Evolutionary conservation across 768 basidiomycete genomes (phyloP), one percentile per base, ranked within the genome.

Genomic region (Coprinellus aureogranulatus): DNA sequence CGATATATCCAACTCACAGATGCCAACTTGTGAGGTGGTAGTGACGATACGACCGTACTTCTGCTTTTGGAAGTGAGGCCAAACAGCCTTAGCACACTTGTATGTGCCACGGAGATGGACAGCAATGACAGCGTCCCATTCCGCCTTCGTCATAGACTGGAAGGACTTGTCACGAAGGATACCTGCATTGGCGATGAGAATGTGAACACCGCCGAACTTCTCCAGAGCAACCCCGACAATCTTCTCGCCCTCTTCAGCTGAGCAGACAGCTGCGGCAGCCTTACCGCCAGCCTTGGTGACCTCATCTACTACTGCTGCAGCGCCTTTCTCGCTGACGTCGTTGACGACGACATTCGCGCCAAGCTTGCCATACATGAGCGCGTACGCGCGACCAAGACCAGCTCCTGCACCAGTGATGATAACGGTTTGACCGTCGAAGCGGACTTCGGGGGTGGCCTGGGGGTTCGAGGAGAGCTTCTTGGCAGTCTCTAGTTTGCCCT

Each of bases 301-400:
- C 68, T 98, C 94, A n/a, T 88, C 82, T 18, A 92, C 93, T 2
- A 98, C 94, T 8, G 81, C 75, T 22, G 84, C 83, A 6, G 94
- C 94, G 1, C 83, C 88, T 64, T 94, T 91, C 67, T 88, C 89
- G 68, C 81, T 93, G 47, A 98, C 88, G 66, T 99, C 97, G 69
- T 98, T 99, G 42, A 98, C 85, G 45, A 98, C 90, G 30, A 99
- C 91, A 64, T 97, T 97, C 10, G 94, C 96, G n/a, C 97, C 96
- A 9, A 95, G 85, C 54, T 83, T 86, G 25, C 82, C 91, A 67
- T 89, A 98, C 90, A 98, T 91, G 42, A 89, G 80, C 0, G 97
- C 91, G 67, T 98, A 97, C 1, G 85, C 83, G 27, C 97, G 87
- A 18, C 97, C 97, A 28, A 99, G 85, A 53, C 96, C 97, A 26